phyloP scores from a whole-genome alignment of 2,329 filamentous ascomycete species.

The Trichoderma pleuroti region DNA sequence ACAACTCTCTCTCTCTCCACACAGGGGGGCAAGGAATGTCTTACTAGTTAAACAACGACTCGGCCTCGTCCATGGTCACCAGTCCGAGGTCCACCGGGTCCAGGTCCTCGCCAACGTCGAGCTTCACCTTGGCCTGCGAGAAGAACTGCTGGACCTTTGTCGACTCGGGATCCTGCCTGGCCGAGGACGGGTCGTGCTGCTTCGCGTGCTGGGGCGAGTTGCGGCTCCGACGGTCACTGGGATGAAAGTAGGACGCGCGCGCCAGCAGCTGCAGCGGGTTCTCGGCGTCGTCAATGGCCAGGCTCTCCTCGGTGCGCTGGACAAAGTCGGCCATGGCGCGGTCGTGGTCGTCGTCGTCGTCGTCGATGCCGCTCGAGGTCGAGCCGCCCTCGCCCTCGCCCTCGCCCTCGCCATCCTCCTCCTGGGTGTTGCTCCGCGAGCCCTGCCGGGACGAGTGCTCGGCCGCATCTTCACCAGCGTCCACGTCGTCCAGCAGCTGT shows the following conservation, averaged over 20 bases:
- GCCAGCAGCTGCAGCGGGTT: slow-evolving; percentile 72
- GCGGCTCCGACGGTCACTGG: slow-evolving; percentile 35
- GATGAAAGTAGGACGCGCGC: slow-evolving; percentile 64
- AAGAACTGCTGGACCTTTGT: slow-evolving; percentile 61
- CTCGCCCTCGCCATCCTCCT: slow-evolving; percentile 29
- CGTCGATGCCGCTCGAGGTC: slow-evolving; percentile 32
- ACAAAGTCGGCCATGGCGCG: slow-evolving; percentile 28
- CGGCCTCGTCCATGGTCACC: slow-evolving; percentile 62
- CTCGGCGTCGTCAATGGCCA: slow-evolving; percentile 68
- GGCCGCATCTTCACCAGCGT: slow-evolving; percentile 22
- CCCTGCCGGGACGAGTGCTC: slow-evolving; percentile 26
- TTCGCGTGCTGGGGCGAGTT: slow-evolving; percentile 27
- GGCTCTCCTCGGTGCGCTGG: slow-evolving; percentile 44
- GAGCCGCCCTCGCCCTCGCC: slow-evolving; percentile 31
- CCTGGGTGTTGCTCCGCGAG: slow-evolving; percentile 32
- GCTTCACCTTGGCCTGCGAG: slow-evolving; percentile 57
- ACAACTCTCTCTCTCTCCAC: not conserved
- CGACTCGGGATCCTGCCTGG: slow-evolving; percentile 27
- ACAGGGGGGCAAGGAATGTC: not conserved
- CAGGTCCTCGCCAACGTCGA: slow-evolving; percentile 61
- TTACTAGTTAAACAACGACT: slow-evolving; percentile 16
- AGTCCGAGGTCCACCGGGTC: slow-evolving; percentile 69
- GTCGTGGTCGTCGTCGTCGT: slow-evolving; percentile 32
- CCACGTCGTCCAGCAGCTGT: slow-evolving; percentile 35
- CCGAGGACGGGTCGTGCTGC: slow-evolving; percentile 7